Evolutionary conservation across 1,284 basidiomycete species (phyloP).

Genomic region (Malassezia sympodialis): DNA sequence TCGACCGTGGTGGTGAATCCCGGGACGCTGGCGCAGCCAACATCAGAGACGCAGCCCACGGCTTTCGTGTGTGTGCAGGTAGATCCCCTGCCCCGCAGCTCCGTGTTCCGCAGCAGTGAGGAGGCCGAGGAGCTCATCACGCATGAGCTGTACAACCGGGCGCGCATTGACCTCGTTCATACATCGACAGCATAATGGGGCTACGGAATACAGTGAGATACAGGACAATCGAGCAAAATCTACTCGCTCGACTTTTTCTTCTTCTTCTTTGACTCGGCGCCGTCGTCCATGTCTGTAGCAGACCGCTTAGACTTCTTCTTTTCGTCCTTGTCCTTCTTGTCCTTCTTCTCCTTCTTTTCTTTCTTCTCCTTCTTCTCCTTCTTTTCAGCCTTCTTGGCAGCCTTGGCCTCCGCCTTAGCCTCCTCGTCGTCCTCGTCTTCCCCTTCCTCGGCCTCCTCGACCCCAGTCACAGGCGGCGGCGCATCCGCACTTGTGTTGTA

Average conservation of each 20-base stretch:
- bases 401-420: constrained; percentile 51
- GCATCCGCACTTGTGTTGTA: constrained; percentile 45
- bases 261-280: constrained; percentile 32
- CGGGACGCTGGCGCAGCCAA: constrained; percentile 10
- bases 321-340: constrained; percentile 34
- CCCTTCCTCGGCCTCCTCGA: constrained; percentile 53
- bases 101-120: neutral
- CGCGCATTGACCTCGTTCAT: constrained; percentile 25
- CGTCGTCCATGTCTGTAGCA: constrained; percentile 22
- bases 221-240: neutral
- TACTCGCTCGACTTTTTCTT: constrained; percentile 24
- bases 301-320: constrained; percentile 33
- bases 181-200: constrained; percentile 9
- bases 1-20: constrained; percentile 63
- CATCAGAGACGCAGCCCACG: neutral
- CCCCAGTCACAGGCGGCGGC: constrained; percentile 20
- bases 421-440: constrained; percentile 49
- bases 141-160: constrained; percentile 22
- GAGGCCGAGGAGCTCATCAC: neutral
- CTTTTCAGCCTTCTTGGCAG: constrained; percentile 16
- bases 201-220: constrained; percentile 7
- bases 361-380: constrained; percentile 39
- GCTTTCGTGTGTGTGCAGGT: constrained; percentile 18
- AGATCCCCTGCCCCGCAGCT: constrained; percentile 3
- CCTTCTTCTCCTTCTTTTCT: constrained; percentile 21